Conservation (phyloP, 371 early-diverging fungal genomes). For the Dinochytrium kinnereticum region DNA sequence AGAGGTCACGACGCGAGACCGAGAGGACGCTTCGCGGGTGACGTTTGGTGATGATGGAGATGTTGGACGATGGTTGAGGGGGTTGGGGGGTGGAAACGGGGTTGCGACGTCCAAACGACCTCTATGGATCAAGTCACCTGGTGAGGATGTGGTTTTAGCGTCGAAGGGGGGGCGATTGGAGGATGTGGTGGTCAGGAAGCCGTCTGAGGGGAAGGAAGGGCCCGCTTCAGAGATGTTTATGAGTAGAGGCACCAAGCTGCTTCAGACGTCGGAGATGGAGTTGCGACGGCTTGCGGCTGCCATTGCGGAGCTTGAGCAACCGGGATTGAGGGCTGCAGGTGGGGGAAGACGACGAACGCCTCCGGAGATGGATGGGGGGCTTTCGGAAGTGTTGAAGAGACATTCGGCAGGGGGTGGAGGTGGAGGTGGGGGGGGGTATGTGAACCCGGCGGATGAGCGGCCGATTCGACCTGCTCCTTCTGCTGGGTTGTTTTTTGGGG, state of each 20-base stretch:
- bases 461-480: background rate
- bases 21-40: slow-evolving; percentile 27
- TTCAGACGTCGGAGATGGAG: background rate
- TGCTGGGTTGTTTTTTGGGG: background rate
- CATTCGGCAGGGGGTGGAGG: background rate
- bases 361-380: background rate
- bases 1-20: slow-evolving; percentile 34
- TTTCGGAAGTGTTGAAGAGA: background rate
- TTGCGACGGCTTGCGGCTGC: slow-evolving; percentile 1
- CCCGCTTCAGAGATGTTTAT: background rate
- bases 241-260: background rate
- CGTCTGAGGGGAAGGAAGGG: background rate
- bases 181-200: background rate
- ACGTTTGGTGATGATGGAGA: background rate
- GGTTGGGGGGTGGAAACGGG: background rate
- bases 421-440: background rate
- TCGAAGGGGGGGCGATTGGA: background rate
- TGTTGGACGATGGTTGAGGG: background rate
- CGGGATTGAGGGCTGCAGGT: background rate
- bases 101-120: background rate
- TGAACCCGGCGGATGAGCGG: background rate
- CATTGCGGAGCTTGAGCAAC: background rate
- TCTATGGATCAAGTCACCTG: background rate
- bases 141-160: background rate
- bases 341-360: background rate